Conservation (phyloP, 176 grass and related monocot genomes). For the Raddia distichophylla region DNA sequence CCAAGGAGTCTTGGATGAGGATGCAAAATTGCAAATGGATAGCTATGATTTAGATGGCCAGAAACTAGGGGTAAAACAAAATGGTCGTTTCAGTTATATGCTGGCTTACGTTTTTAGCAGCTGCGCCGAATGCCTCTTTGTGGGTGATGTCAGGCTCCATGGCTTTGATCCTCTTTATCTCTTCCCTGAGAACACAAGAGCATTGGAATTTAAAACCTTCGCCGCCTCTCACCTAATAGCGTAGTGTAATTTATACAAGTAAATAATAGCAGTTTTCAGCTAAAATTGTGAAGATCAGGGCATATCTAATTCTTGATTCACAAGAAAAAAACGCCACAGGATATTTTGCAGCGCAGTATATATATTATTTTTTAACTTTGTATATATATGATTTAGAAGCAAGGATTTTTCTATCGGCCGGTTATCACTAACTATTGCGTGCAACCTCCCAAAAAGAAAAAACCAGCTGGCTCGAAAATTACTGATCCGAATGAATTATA, state of each 20-base stretch:
- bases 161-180: slow-evolving; percentile 74
- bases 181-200: slow-evolving; percentile 52
- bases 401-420: no score
- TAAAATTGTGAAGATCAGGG: not conserved
- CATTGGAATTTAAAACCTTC: not conserved
- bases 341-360: not conserved
- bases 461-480: no score
- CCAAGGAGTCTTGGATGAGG: not conserved
- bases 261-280: not conserved
- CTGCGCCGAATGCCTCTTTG: slow-evolving; percentile 71
- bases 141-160: slow-evolving; percentile 54
- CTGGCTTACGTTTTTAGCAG: slow-evolving; percentile 63
- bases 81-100: not conserved
- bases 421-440: no score
- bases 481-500: no score
- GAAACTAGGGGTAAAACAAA: not conserved
- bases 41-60: not conserved
- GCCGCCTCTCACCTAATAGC: not conserved
- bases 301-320: not conserved
- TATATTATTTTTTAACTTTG: no score
- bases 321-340: not conserved
- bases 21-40: not conserved
- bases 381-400: no score
- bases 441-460: no score
- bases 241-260: not conserved